A percentile compares a stretch with the other conserved stretches of the same genome.
phyloP scores from a whole-genome alignment of 345 rosid species.

The Syzygium aromaticum region DNA sequence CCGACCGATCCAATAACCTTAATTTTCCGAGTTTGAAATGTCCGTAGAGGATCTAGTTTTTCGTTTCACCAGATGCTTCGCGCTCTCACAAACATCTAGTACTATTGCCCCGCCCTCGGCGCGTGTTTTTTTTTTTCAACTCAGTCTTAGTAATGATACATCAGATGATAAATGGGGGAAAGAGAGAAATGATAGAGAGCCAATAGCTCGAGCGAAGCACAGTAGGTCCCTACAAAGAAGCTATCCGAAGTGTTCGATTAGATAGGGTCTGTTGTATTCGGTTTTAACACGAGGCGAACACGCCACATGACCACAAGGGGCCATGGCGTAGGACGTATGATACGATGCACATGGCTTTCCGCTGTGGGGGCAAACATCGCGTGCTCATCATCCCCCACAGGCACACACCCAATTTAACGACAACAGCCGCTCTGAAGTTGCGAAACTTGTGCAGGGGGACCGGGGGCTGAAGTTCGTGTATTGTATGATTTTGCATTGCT shows the following conservation, averaged over 20 bases:
- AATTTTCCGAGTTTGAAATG: neutral
- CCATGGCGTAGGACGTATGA: neutral
- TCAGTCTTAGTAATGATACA: neutral
- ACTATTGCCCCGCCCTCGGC: neutral
- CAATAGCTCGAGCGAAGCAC: neutral
- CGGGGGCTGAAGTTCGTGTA: neutral
- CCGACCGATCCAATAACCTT: neutral
- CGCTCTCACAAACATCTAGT: neutral
- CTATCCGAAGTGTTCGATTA: neutral
- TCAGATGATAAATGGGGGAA: neutral
- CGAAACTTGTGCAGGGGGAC: neutral
- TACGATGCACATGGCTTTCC: neutral
- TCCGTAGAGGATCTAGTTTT: neutral
- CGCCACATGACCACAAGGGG: neutral
- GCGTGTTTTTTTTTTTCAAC: neutral
- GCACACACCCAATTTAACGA: neutral
- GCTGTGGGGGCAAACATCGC: neutral
- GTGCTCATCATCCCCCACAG: neutral
- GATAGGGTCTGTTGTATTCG: neutral
- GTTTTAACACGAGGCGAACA: neutral
- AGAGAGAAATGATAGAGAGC: neutral
- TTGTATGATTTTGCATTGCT: neutral
- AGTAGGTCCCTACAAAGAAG: neutral
- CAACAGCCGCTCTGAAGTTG: neutral
- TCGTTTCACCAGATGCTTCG: neutral